Base-by-base conservation (phyloP, 1,139 yeast species). In the Suhomyces anneliseae region DNA sequence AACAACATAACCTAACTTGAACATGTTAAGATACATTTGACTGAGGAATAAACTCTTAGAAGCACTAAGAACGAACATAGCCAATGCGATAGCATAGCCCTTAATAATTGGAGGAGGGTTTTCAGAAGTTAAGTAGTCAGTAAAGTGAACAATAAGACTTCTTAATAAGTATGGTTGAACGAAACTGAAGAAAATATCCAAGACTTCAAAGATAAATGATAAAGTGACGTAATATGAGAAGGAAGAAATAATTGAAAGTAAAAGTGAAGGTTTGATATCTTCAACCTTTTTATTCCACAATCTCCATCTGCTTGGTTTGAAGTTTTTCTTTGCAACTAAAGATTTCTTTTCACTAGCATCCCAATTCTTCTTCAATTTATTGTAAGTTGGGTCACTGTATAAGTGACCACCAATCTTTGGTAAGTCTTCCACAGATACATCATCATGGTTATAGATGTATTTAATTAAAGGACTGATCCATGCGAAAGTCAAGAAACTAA, bases 401-500 rank as follows among this genome's bases (percentile, higher is more conserved):
- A 54, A 39, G 8, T 44, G 36, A 9, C 38, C 39, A 4, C 47
- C 47, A 19, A 49, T 44, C 8, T 36, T 27, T 26, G 66, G 65
- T 33, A 65, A 51, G 31, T 66, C 68, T 1, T 59, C 50, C 8
- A 56, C 51, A 14, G 50, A 53, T n/a, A 65, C 60, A 27, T 56
- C 57, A 27, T 58, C 60, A 3, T 62, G 55, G 2, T 48, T 42
- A 49, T 64, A 57, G 27, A 66, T 63, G 14, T 54, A 46, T 6
- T 53, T 42, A 39, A 69, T 62, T 31, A 63, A 51, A 1, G 68
- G 66, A 34, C 61, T 59, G 38, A 64, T 54, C 61, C 64, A 69
- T 24, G 53, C 49, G 45, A 62, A 66, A 4, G 70, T 59, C 38
- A 65, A 44, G 10, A 49, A 41, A 3, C 64, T 55, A 41, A 64